phyloP scores from a whole-genome alignment of 257 asterid species.

The Solanum infundibuliforme region DNA sequence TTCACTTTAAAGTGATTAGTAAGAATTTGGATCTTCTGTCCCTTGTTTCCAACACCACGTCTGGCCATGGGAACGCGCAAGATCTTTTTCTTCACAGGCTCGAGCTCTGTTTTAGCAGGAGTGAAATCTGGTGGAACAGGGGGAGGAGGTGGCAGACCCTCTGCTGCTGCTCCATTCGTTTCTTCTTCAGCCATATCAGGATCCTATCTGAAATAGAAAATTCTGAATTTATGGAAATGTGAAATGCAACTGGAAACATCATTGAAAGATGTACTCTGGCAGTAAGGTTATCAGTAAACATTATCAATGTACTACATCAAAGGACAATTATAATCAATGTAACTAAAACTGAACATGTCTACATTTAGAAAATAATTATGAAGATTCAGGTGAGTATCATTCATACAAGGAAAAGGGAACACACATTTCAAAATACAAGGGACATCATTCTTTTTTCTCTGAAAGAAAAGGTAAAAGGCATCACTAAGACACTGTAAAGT shows the following conservation, averaged over 20 bases:
- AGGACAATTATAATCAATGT: neutral
- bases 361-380: neutral
- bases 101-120: slow-evolving; percentile 37
- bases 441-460: neutral
- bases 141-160: slow-evolving; percentile 79
- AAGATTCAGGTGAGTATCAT: neutral
- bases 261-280: neutral
- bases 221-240: neutral
- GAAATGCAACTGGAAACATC: neutral
- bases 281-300: neutral
- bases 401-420: neutral
- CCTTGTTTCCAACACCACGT: slow-evolving; percentile 63
- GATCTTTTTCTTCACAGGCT: slow-evolving; percentile 37
- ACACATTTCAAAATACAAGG: neutral
- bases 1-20: slow-evolving; percentile 87
- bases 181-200: slow-evolving; percentile 12
- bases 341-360: neutral
- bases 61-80: slow-evolving; percentile 69
- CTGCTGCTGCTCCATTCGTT: slow-evolving; percentile 40
- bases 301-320: neutral
- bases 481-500: neutral
- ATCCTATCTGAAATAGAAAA: neutral
- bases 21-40: slow-evolving; percentile 57
- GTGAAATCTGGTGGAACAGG: slow-evolving; percentile 63
- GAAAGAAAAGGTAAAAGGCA: neutral